Evolutionary conservation across 176 grass and related monocot species (phyloP), one percentile per base, ranked within the genome.

Genomic region (Rhynchospora breviuscula): DNA sequence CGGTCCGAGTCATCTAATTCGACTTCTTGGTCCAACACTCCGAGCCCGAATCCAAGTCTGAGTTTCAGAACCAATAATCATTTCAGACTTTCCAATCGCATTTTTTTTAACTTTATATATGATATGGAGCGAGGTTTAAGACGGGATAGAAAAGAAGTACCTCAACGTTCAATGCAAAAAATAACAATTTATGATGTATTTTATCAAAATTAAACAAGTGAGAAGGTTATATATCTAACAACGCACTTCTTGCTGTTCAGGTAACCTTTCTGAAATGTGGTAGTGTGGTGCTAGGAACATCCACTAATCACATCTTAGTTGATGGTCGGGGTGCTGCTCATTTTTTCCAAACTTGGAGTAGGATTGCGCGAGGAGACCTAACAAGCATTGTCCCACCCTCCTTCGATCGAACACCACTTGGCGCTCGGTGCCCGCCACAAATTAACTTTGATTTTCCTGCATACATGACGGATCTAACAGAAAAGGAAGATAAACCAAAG

Each of bases 331-430:
- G 31, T 53, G 78, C 78, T 5, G 2, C 26, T 0, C 3, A 63
- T 23, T 48, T 81, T 44, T 61, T 14, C 10, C 26, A 81, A 44
- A 60, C 33, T 21, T 81, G 78, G 78, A 53, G 48, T 61, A 15
- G 18, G 7, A 81, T 81, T 62, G 56, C 78, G 2, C 57, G 78
- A 61, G 87, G 31, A 21, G 17, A 62, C 18, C 0, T 10, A 6
- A 52, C 14, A 14, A 51, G 10, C 29, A 43, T 81, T 2, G 58
- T 53, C 7, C n/a, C 43, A 9, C 91, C 88, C 6, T 90, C 60
- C 31, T 81, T 86, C 12, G 64, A 90, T 51, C 83, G 83, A 1
- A 83, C 23, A 6, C 78, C 82, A 9, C 68, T 92, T 17, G 77
- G 22, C 10, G 69, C 89, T 21, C 86, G 79, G 8, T 63, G 26